These are phyloP conservation scores for Kazachstania taianensis DNA, from an alignment of 805 yeast species.

Conservation along the genomic window DNA sequence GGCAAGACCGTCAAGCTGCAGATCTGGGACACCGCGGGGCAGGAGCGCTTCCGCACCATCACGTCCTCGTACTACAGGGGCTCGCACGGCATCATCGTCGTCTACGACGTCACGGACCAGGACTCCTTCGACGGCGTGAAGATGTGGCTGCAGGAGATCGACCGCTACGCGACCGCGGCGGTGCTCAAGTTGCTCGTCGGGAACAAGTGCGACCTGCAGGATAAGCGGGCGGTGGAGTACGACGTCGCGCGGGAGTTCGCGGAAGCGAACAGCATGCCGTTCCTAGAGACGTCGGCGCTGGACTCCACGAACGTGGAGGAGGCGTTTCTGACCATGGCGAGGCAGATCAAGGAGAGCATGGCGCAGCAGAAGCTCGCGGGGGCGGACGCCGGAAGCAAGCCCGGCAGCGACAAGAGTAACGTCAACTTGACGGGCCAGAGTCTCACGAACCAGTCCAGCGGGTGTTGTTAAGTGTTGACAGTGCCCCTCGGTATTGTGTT, in stretches of 20 bases:
- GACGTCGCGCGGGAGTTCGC: constrained; percentile 97
- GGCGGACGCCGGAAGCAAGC: constrained; percentile 6
- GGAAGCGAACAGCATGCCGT: constrained; percentile 81
- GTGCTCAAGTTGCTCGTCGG: constrained; percentile 94
- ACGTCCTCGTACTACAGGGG: constrained; percentile 97
- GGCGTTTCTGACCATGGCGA: constrained; percentile 97
- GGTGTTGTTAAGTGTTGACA: constrained; percentile 46
- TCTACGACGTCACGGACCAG: constrained; percentile 95
- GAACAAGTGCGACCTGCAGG: constrained; percentile 88
- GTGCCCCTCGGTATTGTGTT: no score
- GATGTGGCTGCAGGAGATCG: constrained; percentile 98
- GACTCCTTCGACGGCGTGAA: constrained; percentile 92
- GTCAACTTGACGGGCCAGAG: constrained; percentile 69
- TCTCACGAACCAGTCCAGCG: constrained; percentile 34
- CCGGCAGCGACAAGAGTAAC: constrained; percentile 43
- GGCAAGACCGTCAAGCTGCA: constrained; percentile 96
- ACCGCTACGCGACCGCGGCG: constrained; percentile 95
- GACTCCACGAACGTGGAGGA: constrained; percentile 95
- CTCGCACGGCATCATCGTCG: constrained; percentile 96
- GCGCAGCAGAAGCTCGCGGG: constrained; percentile 46
- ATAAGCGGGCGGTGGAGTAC: constrained; percentile 90
- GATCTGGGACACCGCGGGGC: constrained; percentile 99
- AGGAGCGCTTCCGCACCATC: constrained; percentile 95
- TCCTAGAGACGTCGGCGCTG: constrained; percentile 92
- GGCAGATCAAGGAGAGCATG: constrained; percentile 95